Evolutionary conservation across 371 early-diverging fungal genomes (phyloP), one percentile per base, ranked within the genome.

Genomic region (Syncephalastrum monosporum): DNA sequence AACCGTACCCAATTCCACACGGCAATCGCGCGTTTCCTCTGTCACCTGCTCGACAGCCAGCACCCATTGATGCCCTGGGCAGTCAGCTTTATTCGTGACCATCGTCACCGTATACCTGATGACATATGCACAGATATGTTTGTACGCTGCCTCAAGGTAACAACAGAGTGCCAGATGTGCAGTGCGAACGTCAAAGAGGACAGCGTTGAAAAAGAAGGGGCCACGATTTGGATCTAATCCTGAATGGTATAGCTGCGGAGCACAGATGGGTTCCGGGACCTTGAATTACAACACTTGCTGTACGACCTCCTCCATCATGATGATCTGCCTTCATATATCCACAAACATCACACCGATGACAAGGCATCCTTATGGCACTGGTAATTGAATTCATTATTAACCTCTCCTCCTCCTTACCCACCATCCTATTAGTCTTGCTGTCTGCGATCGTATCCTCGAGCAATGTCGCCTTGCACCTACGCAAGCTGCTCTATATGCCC

Each of bases 261-360:
- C 27, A 51, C 56, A 19, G 59, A 64, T 42, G 64, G 53, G 27
- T 53, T 44, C 49, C 47, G 53, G 54, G 64, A 64, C 29, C 50
- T 59, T 23, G 50, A 57, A 53, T 47, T 48, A 7, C 47, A 64
- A 54, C 59, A 44, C 24, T 43, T 51, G 21, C 47, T 64, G 59
- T 55, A 53, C 47, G 51, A 52, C 27, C 25, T 64, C 16, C 42
- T 64, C 10, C 50, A 12, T 12, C 38, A 33, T 33, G 38, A 45
- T 17, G 64, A 64, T 59, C 59, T 64, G 38, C 41, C 47, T 17
- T 23, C 42, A 33, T 55, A 47, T 29, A 57, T 54, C 47, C 33
- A 55, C 13, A 38, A 59, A 21, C 50, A 47, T 15, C 27, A 24
- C 6, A 42, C 23, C 12, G 23, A 19, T 23, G 47, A 46, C 47